Evolutionary conservation across 2,329 filamentous ascomycete species (phyloP).

Genomic region (Claviceps pusilla): DNA sequence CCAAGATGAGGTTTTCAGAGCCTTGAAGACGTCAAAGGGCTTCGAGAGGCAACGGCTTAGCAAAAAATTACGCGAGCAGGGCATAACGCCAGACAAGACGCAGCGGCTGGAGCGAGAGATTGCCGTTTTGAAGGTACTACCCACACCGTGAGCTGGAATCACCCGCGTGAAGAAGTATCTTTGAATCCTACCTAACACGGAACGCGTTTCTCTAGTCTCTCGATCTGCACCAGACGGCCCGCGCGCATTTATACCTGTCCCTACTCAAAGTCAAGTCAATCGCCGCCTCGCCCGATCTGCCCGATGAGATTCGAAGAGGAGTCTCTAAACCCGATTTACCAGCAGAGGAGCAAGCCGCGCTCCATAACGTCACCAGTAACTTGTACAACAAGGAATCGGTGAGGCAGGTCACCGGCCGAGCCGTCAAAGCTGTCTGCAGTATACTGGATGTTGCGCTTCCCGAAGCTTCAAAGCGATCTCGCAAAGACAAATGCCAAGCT

Average conservation of each 20-base stretch:
- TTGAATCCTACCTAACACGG: background rate
- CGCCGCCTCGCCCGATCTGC: slow-evolving; percentile 34
- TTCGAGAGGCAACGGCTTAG: slow-evolving; percentile 66
- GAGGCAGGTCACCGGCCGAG: slow-evolving; percentile 32
- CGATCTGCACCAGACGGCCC: slow-evolving; percentile 41
- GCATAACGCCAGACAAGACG: slow-evolving; percentile 32
- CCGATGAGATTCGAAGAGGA: slow-evolving; percentile 30
- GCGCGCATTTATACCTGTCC: slow-evolving; percentile 39
- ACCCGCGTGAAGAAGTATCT: background rate
- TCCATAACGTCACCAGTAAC: slow-evolving; percentile 46
- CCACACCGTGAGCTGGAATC: too few relatives aligned
- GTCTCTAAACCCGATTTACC: slow-evolving; percentile 35
- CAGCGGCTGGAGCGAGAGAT: slow-evolving; percentile 48
- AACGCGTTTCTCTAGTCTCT: slow-evolving; percentile 26
- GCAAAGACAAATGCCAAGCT: slow-evolving; percentile 18
- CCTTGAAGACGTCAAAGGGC: slow-evolving; percentile 57
- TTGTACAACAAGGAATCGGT: slow-evolving; percentile 39
- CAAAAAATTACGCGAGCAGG: slow-evolving; percentile 38
- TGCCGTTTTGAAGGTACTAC: slow-evolving; percentile 34
- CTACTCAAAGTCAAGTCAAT: slow-evolving; percentile 39
- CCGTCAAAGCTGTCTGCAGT: slow-evolving; percentile 33
- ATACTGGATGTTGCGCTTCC: slow-evolving; percentile 33
- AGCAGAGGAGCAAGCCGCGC: slow-evolving; percentile 33
- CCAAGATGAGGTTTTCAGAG: slow-evolving; percentile 46
- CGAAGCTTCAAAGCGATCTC: slow-evolving; percentile 20